Percentiles rank a stretch among this genome's conserved stretches.
phyloP scores from a whole-genome alignment of 2,329 filamentous ascomycete genomes.

The Fusarium sp. region DNA sequence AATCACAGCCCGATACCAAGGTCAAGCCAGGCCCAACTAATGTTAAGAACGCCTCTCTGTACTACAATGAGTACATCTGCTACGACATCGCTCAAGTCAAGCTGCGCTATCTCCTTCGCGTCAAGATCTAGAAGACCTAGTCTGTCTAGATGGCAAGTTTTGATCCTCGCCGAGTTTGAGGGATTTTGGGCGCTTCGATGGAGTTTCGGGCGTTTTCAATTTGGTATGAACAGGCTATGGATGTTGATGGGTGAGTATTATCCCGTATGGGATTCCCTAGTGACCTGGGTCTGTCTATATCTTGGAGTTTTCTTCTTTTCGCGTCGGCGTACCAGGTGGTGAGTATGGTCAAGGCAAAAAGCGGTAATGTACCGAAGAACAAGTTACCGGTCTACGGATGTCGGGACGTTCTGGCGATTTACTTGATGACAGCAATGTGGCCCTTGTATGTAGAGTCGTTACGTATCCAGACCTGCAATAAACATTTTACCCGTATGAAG shows the following conservation, averaged over 20 bases:
- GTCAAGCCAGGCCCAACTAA: conserved; percentile 61
- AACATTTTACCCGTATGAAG: not conserved
- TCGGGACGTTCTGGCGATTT: not conserved
- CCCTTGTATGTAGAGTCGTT: not conserved
- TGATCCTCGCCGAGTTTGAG: not conserved
- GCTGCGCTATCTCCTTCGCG: conserved; percentile 75
- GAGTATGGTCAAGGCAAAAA: not conserved
- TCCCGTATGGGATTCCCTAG: not conserved
- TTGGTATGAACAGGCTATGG: not conserved
- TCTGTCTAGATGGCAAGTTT: not conserved
- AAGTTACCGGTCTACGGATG: not conserved
- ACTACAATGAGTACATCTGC: conserved; percentile 80
- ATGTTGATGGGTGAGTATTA: not conserved
- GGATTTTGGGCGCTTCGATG: not conserved
- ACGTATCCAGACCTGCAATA: not conserved
- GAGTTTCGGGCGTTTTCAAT: not conserved
- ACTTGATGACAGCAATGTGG: not conserved
- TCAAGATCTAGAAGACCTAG: conserved; percentile 58
- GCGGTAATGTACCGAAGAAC: not conserved
- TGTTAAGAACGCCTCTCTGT: conserved; percentile 59
- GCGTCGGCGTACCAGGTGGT: conserved; percentile 1
- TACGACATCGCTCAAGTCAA: conserved; percentile 78
- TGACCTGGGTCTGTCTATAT: not conserved
- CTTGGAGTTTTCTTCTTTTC: not conserved
- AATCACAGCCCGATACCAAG: conserved; percentile 61